Evolutionary conservation across 768 basidiomycete genomes (phyloP).

Genomic region (Boletus vermiculosoides): DNA sequence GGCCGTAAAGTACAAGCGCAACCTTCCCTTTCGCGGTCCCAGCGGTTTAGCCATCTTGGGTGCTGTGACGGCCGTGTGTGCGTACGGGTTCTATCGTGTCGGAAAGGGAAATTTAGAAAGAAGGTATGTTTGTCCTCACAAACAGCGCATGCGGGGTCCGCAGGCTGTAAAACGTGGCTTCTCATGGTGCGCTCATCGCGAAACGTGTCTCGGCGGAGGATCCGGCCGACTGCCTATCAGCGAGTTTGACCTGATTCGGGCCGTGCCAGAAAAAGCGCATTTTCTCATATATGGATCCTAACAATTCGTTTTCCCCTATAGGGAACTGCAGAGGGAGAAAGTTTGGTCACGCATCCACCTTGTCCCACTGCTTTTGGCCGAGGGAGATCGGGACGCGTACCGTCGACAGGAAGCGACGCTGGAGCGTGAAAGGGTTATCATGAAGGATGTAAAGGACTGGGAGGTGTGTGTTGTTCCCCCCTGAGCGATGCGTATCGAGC

Average conservation of each 20-base stretch:
- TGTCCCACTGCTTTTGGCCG: conserved; percentile 87
- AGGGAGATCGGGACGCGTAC: conserved; percentile 89
- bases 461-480: conserved; percentile 61
- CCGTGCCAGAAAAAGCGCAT: conserved; percentile 42
- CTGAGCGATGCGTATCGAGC: conserved; percentile 24
- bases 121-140: conserved; percentile 59
- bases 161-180: conserved; percentile 67
- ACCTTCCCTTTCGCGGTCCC: conserved; percentile 86
- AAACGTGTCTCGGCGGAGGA: conserved; percentile 68
- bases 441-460: conserved; percentile 94
- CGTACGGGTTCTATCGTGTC: conserved; percentile 88
- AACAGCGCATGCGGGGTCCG: conserved; percentile 42
- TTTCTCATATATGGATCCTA: conserved; percentile 43
- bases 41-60: conserved; percentile 82
- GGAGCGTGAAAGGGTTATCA: conserved; percentile 82
- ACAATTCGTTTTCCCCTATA: conserved; percentile 41
- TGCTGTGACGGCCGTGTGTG: conserved; percentile 82
- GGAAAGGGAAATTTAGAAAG: conserved; percentile 90
- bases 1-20: conserved; percentile 90
- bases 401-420: conserved; percentile 75
- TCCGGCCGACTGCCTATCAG: conserved; percentile 47
- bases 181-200: conserved; percentile 54
- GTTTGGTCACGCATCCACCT: conserved; percentile 95
- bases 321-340: conserved; percentile 91
- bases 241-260: conserved; percentile 34